Base-by-base conservation (phyloP, 2,329 filamentous ascomycete species). In the Leptosphaerulina australis region DNA sequence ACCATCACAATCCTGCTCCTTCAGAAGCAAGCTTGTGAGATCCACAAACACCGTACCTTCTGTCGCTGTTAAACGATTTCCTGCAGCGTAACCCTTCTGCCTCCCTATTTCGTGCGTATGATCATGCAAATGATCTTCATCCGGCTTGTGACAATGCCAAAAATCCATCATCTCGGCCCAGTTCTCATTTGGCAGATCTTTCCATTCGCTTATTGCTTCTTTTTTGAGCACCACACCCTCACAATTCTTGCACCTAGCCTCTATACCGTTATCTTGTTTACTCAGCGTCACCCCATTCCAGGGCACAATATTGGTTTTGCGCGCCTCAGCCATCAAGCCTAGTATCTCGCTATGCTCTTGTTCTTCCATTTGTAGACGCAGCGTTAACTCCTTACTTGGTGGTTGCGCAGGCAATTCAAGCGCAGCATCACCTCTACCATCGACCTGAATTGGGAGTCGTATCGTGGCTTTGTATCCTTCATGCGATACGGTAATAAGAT, bases 151-250 rank as follows among this genome's bases (percentile, higher is more conserved):
- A 67, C 94, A 99, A 73, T 99, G 95, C 94, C 94, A 99, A 62
- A 99, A 96, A 72, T 99, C 95, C 94, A 99, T 99, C 92, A 99
- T 96, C 76, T 99, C 94, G 0, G 94, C 95, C 94, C 94, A 99
- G 66, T 96, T 93, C 63, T 96, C 91, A 67, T 91, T 96, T 0
- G 94, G 94, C 14, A 99, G 77, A 67, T 99, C 91, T 74, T 93
- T 96, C 93, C 94, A 99, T 28, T 75, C 72, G 29, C 72, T 75
- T 8, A 70, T 55, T 10, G 40, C 57, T 2, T 50, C 62, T 20
- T 37, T 44, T 1, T 49, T 18, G 0, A 72, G 43, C 8, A 72
- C 31, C 15, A 56, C 31, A 3, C 31, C 37, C 24, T 53, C 36
- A 35, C 70, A 73, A 18, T 41, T 59, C 46, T 63, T 69, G 28